phyloP scores from a whole-genome alignment of 192 early-diverging fungal species.

The Rhizoclosmatium sp. region DNA sequence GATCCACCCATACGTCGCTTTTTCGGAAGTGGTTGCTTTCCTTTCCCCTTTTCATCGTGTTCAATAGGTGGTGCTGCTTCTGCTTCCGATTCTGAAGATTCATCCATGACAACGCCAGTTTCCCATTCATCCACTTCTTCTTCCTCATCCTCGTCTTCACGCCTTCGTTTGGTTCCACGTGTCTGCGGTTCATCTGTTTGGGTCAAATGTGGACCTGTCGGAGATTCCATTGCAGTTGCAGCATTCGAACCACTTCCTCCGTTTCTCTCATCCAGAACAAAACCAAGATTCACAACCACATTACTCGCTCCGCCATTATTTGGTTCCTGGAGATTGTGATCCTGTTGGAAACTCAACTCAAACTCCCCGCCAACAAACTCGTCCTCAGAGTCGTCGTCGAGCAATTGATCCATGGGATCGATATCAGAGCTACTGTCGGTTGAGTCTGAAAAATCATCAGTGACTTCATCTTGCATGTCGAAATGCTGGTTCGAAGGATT shows the following conservation, averaged over 20 bases:
- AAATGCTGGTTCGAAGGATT: too few relatives aligned
- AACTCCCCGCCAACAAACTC: background rate
- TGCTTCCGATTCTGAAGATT: background rate
- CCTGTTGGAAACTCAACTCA: background rate
- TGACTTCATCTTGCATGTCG: too few relatives aligned
- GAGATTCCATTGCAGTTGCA: background rate
- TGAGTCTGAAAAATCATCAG: too few relatives aligned
- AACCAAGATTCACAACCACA: background rate
- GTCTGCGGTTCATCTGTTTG: background rate
- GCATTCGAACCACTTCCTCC: background rate
- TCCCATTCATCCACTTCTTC: constrained; percentile 33
- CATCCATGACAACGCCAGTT: background rate
- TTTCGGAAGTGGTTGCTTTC: constrained; percentile 11
- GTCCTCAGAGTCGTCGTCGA: background rate
- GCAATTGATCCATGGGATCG: background rate
- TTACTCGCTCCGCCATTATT: too few relatives aligned
- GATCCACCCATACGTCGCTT: background rate
- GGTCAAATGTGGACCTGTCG: background rate
- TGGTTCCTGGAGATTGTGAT: background rate
- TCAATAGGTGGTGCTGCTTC: background rate
- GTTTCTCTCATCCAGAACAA: background rate
- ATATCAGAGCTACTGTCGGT: too few relatives aligned
- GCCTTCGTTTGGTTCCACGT: constrained; percentile 24
- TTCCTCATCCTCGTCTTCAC: constrained; percentile 12
- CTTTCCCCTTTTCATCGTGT: background rate